Base-by-base conservation (phyloP, 305 asterid species). In the Solanum hybrid region DNA sequence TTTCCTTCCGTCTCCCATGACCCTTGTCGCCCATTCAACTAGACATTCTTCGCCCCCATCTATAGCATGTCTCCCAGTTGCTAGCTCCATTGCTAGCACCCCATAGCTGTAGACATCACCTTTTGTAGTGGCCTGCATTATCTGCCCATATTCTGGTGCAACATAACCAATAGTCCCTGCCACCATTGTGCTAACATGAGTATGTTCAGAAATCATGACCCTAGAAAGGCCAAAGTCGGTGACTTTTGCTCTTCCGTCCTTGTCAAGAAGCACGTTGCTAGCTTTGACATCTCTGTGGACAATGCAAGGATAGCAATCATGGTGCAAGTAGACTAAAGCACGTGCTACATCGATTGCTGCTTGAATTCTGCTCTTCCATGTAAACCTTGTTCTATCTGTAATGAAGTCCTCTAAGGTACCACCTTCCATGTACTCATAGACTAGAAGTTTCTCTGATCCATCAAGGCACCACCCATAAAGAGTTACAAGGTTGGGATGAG, bases 71-170 rank as follows among this genome's bases (percentile, higher is more conserved):
- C 93, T 93, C 28, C 97, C 94, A 4, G 98, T 94, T 34, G 95
- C 87, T 80, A 95, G 95, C 94, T 95, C 98, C 94, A 95, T 90
- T 20, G 95, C 96, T 82, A 95, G 95, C 3, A 95, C 97, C 74
- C 98, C 98, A 37, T 93, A 95, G 86, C 98, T 95, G 90, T 95
- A 95, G n/a, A 95, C 86, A 74, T 95, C 98, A 82, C 98, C 97
- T 90, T 95, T 95, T 86, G 94, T 94, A 20, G 95, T 94, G 10
- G 97, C 96, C 20, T 94, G 92, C 1, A 95, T 90, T 9, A 96
- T 95, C 85, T 93, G 97, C 34, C 95, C 92, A 76, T 95, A 95
- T 90, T 95, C 98, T 2, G 98, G 98, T 42, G 97, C 96, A 28
- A 95, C 95, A 84, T 95, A 95, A 9, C 98, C 98, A 9, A 94